Conservation (phyloP, 2,329 filamentous ascomycete genomes). For the Ploettnerulaceae sp. region DNA sequence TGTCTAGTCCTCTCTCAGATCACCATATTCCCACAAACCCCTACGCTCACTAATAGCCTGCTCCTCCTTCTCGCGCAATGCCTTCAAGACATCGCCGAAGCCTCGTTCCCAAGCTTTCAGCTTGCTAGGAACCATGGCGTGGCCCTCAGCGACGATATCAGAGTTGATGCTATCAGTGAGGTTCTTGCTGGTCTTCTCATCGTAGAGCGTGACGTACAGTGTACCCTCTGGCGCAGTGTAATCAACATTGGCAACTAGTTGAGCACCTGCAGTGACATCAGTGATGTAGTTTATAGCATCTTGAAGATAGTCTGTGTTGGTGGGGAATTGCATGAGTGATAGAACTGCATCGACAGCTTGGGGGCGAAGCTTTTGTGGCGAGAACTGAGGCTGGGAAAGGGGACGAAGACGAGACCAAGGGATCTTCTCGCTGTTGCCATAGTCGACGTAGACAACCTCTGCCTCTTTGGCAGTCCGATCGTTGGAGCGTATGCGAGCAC, state of each 20-base stretch:
- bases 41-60: slow-evolving; percentile 74
- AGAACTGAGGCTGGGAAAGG: slow-evolving; percentile 76
- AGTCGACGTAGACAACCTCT: slow-evolving; percentile 93
- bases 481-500: slow-evolving; percentile 83
- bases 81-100: slow-evolving; percentile 65
- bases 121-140: slow-evolving; percentile 89
- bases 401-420: slow-evolving; percentile 80
- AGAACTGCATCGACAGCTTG: slow-evolving; percentile 85
- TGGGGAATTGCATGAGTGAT: slow-evolving; percentile 85
- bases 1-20: slow-evolving; percentile 78
- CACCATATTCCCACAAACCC: slow-evolving; percentile 98
- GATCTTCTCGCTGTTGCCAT: slow-evolving; percentile 87
- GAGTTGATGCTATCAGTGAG: slow-evolving; percentile 81
- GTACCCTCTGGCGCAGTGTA: slow-evolving; percentile 76
- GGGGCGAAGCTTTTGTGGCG: slow-evolving; percentile 71
- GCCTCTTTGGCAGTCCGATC: slow-evolving; percentile 85
- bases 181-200: slow-evolving; percentile 60
- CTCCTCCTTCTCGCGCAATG: slow-evolving; percentile 67
- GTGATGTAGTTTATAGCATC: slow-evolving; percentile 75
- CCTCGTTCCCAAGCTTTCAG: slow-evolving; percentile 85
- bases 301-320: slow-evolving; percentile 71
- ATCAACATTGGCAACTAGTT: slow-evolving; percentile 88
- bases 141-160: slow-evolving; percentile 75
- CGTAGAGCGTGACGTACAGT: slow-evolving; percentile 82
- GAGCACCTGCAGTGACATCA: slow-evolving; percentile 67